Evolutionary conservation across 768 basidiomycete species (phyloP), one percentile per base, ranked within the genome.

Genomic region (Rhodotorula taiwanensis): DNA sequence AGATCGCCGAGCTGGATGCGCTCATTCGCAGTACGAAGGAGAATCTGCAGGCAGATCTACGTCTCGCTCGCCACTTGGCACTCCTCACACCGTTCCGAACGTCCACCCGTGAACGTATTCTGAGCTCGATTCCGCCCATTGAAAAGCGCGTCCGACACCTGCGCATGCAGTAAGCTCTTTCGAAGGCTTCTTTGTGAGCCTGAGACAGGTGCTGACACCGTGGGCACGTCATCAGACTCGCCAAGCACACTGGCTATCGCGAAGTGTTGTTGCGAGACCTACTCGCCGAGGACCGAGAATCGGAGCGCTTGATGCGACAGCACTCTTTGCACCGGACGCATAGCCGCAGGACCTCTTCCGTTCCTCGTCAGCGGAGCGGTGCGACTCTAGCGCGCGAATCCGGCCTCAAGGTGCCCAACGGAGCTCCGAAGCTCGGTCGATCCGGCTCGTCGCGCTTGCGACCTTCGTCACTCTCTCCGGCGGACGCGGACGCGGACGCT

Each of bases 41-140:
- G 3, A 80, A 82, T 63, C 83, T 94, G 28, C 83, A 86, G 52
- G 75, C 81, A 15, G 82, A 86, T 65, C 76, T 92, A 74, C 84
- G 86, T 23, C 78, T 86, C 47, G 82, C 86, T 27, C 85, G 87
- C 45, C 94, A 93, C 71, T 80, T 97, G 27, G 85, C 85, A 3
- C 82, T 87, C 47, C 80, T 97, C 43, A 86, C 89, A 21, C 93
- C 95, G 5, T 93, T 98, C 75, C 88, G 86, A 72, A 83, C 83
- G 52, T 79, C 84, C 14, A 92, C 92, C 6, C 83, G 92, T 51
- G 87, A 89, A 65, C 82, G 85, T 49, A 80, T 99, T 31, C 77
- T 82, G 28, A 70, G 76, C 28, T 79, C 84, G 5, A 78, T 92
- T 23, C 83, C 84, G 69, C 77, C 76, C 23, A 78, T 86, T 18